Evolutionary conservation across 805 yeast species (phyloP).

Genomic region (Ogataea paraovalis): DNA sequence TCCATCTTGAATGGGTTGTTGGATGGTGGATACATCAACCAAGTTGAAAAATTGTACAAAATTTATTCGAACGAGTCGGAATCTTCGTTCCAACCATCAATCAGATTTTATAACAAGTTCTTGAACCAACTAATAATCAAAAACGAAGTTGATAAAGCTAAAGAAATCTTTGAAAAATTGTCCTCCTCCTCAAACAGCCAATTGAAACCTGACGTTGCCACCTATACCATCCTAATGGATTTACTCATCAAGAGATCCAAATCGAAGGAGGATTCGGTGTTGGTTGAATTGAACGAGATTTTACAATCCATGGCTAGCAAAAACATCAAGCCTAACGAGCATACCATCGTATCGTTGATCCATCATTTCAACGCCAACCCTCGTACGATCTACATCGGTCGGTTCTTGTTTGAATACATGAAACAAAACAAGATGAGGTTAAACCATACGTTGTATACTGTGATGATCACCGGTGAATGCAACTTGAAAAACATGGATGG

Average conservation of each 20-base stretch:
- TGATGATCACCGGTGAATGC: conserved; percentile 46
- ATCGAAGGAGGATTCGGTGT: conserved; percentile 36
- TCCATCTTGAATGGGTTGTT: conserved; percentile 43
- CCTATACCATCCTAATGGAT: conserved; percentile 59
- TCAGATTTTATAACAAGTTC: conserved; percentile 49
- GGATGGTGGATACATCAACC: conserved; percentile 34
- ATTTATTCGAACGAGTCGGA: conserved; percentile 18
- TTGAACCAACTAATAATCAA: conserved; percentile 38
- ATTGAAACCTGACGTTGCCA: conserved; percentile 55
- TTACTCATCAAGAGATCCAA: conserved; percentile 48
- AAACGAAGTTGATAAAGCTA: conserved; percentile 42
- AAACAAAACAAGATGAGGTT: conserved; percentile 29
- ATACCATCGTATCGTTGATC: conserved; percentile 49
- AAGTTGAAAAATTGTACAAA: conserved; percentile 34
- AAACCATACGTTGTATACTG: conserved; percentile 38
- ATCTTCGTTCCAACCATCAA: conserved; percentile 36
- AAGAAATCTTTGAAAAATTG: conserved; percentile 46
- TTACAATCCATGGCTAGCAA: conserved; percentile 31
- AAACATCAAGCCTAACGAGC: conserved; percentile 37
- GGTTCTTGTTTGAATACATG: conserved; percentile 43
- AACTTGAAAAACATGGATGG: conserved; percentile 36
- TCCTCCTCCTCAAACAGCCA: conserved; percentile 20
- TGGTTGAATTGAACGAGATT: conserved; percentile 29
- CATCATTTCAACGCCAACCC: conserved; percentile 48
- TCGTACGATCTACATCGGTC: conserved; percentile 47